Conservation (phyloP, 345 rosid genomes). For the Carallia brachiata region DNA sequence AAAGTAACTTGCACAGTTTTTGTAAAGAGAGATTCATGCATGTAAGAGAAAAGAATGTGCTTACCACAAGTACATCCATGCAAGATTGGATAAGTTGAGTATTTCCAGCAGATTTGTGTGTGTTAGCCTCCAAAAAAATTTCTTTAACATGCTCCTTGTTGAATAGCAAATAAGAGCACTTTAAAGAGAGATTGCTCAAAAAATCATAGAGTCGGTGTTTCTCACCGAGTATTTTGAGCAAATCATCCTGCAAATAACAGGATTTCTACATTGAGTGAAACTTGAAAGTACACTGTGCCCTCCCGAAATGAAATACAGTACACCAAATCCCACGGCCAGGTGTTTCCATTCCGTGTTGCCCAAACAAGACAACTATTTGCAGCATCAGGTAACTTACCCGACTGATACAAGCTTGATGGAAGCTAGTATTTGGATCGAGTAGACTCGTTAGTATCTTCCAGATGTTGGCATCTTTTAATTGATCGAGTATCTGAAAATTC, state of each 20-base stretch:
- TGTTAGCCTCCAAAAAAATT: constrained; percentile 57
- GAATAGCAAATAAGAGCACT: constrained; percentile 85
- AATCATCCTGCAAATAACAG: constrained; percentile 67
- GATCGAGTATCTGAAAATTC: constrained; percentile 85
- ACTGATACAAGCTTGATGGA: constrained; percentile 48
- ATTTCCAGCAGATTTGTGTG: constrained; percentile 64
- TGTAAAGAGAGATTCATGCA: neutral
- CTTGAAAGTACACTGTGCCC: neutral
- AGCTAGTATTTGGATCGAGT: constrained; percentile 71
- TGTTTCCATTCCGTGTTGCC: neutral
- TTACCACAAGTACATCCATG: constrained; percentile 94
- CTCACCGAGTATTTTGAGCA: constrained; percentile 88
- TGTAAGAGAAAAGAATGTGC: constrained; percentile 16
- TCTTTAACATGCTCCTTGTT: constrained; percentile 88
- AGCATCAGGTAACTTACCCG: constrained; percentile 56
- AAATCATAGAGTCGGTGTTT: constrained; percentile 84
- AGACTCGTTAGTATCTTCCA: constrained; percentile 79
- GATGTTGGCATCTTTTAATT: constrained; percentile 83
- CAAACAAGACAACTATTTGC: neutral
- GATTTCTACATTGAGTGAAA: neutral
- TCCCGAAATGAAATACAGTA: neutral
- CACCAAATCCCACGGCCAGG: neutral
- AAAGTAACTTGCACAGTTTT: too few relatives aligned
- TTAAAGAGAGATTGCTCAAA: constrained; percentile 70
- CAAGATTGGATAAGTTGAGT: constrained; percentile 50